Evolutionary conservation across 2,329 filamentous ascomycete genomes (phyloP), one percentile per base, ranked within the genome.

Genomic region (Epicoccum sorghinum): DNA sequence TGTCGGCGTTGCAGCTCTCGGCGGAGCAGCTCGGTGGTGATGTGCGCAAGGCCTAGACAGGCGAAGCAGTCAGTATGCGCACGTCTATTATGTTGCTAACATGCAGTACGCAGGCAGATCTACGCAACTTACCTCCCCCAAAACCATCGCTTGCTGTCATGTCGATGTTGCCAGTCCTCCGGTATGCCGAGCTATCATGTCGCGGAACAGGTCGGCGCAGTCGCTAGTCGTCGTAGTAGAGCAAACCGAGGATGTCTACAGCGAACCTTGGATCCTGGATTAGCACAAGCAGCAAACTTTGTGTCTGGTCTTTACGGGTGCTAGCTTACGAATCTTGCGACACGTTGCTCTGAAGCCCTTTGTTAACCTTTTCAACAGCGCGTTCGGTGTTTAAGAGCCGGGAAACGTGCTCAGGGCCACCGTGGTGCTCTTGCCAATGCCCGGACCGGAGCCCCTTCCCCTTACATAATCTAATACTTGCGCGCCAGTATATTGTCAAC

Each of bases 1-100:
- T 82, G 77, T 67, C 83, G 73, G 63, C 81, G 75, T 48, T 69
- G 70, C 30, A 85, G 71, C 70, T 84, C 82, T 32, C 77, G 78
- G 56, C 72, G 77, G 33, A 84, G 78, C 42, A 80, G 54, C 42
- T 73, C 66, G 42, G 75, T 74, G 12, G 79, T 67, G 47, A 67
- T 60, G 71, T 74, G 78, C 58, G 68, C 58, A 38, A 68, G 60
- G 60, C 64, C 71, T 73, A 44, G 5, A 18, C 24, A 41, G 30
- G 37, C 6, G 49, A 14, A 13, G 37, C 38, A 50, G 59, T 70
- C 51, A 69, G 63, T 59, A 43, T 35, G 39, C 29, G 24, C 18
- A 27, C 22, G 38, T 12, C 14, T 25, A 29, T 9, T 29, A 33
- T n/a, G 32, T 33, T 33, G 32, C 10, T 12, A 25, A n/a, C 24